These are phyloP conservation scores for Phytopythium sindhum DNA, from an alignment of 352 stramenopile species.

Conservation along the genomic window DNA sequence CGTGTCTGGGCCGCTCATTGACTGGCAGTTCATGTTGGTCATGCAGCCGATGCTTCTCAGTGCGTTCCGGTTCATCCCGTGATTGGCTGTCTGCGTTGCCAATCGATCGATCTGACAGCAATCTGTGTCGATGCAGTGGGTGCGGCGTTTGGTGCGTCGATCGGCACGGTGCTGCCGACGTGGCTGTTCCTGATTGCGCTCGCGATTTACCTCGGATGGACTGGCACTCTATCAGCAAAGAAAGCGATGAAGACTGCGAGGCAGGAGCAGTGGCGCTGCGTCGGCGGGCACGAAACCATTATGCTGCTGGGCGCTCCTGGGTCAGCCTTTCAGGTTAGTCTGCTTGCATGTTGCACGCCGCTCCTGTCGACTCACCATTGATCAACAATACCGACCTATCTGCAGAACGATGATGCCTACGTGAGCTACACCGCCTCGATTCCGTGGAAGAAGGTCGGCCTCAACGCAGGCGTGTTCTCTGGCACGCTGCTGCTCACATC, in stretches of 20 bases:
- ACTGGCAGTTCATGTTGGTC: slow-evolving; percentile 93
- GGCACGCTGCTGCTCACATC: slow-evolving; percentile 86
- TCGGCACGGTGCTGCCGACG: slow-evolving; percentile 88
- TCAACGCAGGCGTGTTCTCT: slow-evolving; percentile 75
- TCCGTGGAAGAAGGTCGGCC: slow-evolving; percentile 58
- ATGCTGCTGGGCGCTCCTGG: slow-evolving; percentile 29
- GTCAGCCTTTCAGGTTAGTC: slow-evolving; percentile 21
- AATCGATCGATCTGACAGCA: slow-evolving; percentile 3
- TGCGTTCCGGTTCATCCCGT: slow-evolving; percentile 6
- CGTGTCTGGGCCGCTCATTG: slow-evolving; percentile 65
- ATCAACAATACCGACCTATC: background rate
- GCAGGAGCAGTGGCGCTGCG: slow-evolving; percentile 63
- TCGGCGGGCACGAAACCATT: slow-evolving; percentile 20
- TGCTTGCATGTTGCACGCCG: background rate
- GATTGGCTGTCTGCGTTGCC: background rate
- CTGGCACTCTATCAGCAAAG: slow-evolving; percentile 63
- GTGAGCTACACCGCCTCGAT: slow-evolving; percentile 23
- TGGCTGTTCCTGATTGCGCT: slow-evolving; percentile 73
- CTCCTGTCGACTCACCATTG: background rate
- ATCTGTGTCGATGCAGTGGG: slow-evolving; percentile 18
- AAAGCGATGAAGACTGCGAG: slow-evolving; percentile 79
- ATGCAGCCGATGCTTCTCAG: slow-evolving; percentile 88
- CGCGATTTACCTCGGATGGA: slow-evolving; percentile 79
- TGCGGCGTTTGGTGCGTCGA: slow-evolving; percentile 60
- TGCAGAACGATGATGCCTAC: slow-evolving; percentile 7